Evolutionary conservation across 805 yeast genomes (phyloP).

Genomic region (Grigorovia humatica): DNA sequence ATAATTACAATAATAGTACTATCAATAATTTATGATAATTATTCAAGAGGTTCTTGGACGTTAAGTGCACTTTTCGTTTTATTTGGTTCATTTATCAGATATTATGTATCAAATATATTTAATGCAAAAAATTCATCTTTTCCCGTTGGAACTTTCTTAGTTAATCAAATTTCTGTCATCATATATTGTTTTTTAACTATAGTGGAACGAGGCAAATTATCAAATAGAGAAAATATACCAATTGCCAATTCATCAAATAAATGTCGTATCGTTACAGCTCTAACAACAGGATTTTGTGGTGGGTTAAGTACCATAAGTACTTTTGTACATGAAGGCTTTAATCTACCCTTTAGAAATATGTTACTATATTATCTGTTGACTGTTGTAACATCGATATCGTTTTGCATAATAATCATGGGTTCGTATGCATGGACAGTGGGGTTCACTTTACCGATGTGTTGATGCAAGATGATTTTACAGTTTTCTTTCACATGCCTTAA

Average conservation of each 20-base stretch:
- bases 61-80: constrained; percentile 61
- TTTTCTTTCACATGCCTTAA: neutral
- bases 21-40: constrained; percentile 23
- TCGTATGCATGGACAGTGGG: constrained; percentile 56
- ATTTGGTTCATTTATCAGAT: constrained; percentile 55
- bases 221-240: constrained; percentile 7
- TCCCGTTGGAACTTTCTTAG: constrained; percentile 45
- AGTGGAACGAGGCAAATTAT: constrained; percentile 32
- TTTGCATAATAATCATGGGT: constrained; percentile 55
- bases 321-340: constrained; percentile 55
- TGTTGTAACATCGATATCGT: constrained; percentile 36
- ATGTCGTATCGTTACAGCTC: constrained; percentile 45
- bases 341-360: constrained; percentile 29
- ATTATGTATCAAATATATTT: constrained; percentile 37
- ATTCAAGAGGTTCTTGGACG: constrained; percentile 58
- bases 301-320: constrained; percentile 68
- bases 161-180: constrained; percentile 35
- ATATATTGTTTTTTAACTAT: constrained; percentile 15
- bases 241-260: constrained; percentile 28
- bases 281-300: constrained; percentile 62
- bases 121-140: constrained; percentile 37
- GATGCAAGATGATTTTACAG: too few relatives aligned
- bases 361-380: constrained; percentile 44
- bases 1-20: constrained; percentile 19
- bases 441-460: constrained; percentile 13